Conservation (phyloP, 169 alveolate genomes). For the Theileria parva region DNA sequence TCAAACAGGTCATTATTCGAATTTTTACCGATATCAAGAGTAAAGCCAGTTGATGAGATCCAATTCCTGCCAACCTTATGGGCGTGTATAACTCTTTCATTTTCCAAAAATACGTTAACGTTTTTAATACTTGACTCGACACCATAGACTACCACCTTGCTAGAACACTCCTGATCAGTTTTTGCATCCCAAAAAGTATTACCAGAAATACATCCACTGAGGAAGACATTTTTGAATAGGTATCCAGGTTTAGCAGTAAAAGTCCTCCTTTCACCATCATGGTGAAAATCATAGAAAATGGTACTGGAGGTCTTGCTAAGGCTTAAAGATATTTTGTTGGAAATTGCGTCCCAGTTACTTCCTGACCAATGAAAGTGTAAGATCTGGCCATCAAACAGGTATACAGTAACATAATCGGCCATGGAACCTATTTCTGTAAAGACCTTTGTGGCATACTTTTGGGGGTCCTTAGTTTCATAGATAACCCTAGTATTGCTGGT, state of each 20-base stretch:
- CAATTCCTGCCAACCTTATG: background rate
- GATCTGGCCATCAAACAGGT: background rate
- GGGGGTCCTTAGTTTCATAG: background rate
- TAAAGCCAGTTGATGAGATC: background rate
- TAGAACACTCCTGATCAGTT: background rate
- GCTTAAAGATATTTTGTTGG: background rate
- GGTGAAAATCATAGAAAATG: background rate
- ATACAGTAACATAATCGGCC: background rate
- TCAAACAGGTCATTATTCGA: background rate
- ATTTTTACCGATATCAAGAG: background rate
- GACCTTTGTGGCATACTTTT: background rate
- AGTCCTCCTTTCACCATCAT: background rate
- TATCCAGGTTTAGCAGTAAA: constrained; percentile 1
- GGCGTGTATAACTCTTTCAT: background rate
- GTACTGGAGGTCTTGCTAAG: background rate
- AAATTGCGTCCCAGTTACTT: background rate
- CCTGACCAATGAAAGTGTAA: background rate
- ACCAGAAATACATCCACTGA: background rate
- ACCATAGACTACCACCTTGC: background rate
- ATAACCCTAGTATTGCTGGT: background rate
- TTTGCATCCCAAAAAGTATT: background rate
- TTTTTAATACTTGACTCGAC: background rate
- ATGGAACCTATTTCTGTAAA: background rate
- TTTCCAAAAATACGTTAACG: background rate
- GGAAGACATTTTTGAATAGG: background rate